Base-by-base conservation (phyloP, 2,329 filamentous ascomycete species). In the Chaetomium strumarium region DNA sequence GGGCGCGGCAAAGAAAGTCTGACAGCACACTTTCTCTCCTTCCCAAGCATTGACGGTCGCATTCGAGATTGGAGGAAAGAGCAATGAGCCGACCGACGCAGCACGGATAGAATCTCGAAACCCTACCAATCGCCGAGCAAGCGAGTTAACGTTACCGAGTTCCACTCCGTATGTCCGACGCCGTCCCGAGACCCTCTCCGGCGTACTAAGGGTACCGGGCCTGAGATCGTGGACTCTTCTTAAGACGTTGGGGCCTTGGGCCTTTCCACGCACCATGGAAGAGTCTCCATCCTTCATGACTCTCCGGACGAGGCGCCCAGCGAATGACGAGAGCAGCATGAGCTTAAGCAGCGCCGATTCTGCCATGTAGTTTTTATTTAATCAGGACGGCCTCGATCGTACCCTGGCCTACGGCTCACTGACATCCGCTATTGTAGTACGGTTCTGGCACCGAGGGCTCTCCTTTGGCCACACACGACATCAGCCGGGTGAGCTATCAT, bases 401-500 rank as follows among this genome's bases (percentile, higher is more conserved):
- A 2, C 16, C 13, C 7, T 4, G 7, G 8, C 13, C 5, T 13
- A 3, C 5, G 5, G 68, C 58, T 40, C 67, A 51, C 67, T 51
- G 33, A 49, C 47, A 1, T 17, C 24, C 13, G 8, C 34, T 4
- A 37, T n/a, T 38, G 19, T 30, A 75, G 72, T 76, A 75, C 60
- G 72, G 71, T 58, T 75, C 73, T 17, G 70, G 67, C 58, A 63
- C 67, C 37, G 70, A 72, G 52, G 64, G 67, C 49, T 65, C 60
- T 49, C 67, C 69, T 9, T 62, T 72, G 16, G 68, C 77, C 17
- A 81, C 78, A 13, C 79, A 81, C 62, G 78, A 81, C 62, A 78
- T 74, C 42, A 79, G 78, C 60, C 76, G 78, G 39, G 76, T 79
- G 3, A 80, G 70, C 67, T 81, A 78, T 56, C 78, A 81, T 63